A percentile compares a stretch with the other conserved stretches of the same genome.
Evolutionary conservation across 2,329 filamentous ascomycete genomes (phyloP).

Genomic region (Daldinia eschscholtzii): DNA sequence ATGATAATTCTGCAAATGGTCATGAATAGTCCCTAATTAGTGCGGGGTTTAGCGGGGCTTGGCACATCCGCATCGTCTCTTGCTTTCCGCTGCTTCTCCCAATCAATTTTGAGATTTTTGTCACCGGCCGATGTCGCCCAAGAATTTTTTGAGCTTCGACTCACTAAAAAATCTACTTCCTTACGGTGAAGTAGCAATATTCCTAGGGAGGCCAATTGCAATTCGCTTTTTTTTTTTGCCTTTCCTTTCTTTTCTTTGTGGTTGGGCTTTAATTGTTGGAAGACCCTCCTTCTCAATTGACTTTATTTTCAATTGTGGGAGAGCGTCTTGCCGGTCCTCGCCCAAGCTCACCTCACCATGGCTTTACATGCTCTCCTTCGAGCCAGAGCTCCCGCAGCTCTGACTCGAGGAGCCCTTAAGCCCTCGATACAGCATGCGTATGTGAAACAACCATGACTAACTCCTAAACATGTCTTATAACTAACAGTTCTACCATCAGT

Average conservation of each 20-base stretch:
- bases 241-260: neutral
- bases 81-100: conserved; percentile 18
- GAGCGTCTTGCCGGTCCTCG: conserved; percentile 29
- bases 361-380: conserved; percentile 51
- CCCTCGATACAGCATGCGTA: conserved; percentile 50
- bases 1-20: conserved; percentile 31
- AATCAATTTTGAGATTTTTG: conserved; percentile 37
- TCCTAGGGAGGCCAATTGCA: conserved; percentile 5
- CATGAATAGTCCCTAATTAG: conserved; percentile 28
- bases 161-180: conserved; percentile 20
- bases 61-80: neutral
- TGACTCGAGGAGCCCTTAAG: conserved; percentile 46
- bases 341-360: conserved; percentile 41
- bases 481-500: conserved; percentile 51
- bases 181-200: conserved; percentile 23
- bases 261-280: conserved; percentile 13
- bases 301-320: conserved; percentile 20
- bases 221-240: neutral
- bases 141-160: conserved; percentile 29
- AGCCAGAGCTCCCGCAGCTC: conserved; percentile 49
- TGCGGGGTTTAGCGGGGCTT: conserved; percentile 34
- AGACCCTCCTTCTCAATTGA: conserved; percentile 33
- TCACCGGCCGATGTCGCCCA: conserved; percentile 42
- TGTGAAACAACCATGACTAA: conserved; percentile 18
- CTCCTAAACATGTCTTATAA: conserved; percentile 3